phyloP scores from a whole-genome alignment of 2,329 filamentous ascomycete species.

The Metarhizium album region DNA sequence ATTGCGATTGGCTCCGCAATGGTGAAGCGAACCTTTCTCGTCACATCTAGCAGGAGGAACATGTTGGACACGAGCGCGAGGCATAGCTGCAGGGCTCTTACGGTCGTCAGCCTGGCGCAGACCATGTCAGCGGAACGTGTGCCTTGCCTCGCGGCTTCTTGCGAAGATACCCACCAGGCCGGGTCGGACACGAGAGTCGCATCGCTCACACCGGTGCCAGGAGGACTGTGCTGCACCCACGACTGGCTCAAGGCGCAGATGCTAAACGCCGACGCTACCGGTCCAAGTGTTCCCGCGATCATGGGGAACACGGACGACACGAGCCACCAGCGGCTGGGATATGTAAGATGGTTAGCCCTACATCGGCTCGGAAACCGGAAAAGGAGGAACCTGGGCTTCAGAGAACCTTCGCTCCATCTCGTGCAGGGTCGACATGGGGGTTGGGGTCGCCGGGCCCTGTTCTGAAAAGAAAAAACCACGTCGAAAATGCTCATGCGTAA shows the following conservation, averaged over 20 bases:
- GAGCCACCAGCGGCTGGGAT: constrained; percentile 50
- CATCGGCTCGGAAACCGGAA: too few relatives aligned
- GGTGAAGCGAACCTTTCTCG: constrained; percentile 67
- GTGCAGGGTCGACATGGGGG: too few relatives aligned
- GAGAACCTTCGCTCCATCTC: too few relatives aligned
- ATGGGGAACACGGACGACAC: constrained; percentile 59
- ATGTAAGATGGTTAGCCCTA: background rate
- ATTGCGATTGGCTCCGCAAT: constrained; percentile 79
- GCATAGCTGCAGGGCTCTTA: constrained; percentile 69
- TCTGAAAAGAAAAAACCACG: too few relatives aligned
- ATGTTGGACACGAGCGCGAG: constrained; percentile 70
- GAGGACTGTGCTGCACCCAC: constrained; percentile 55
- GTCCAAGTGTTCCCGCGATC: constrained; percentile 73
- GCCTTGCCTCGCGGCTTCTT: background rate
- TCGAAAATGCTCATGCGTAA: too few relatives aligned
- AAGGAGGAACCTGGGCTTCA: too few relatives aligned
- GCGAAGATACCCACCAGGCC: constrained; percentile 41
- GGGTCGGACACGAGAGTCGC: constrained; percentile 55
- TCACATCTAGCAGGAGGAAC: constrained; percentile 81
- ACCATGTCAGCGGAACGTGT: background rate
- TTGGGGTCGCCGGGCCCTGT: too few relatives aligned
- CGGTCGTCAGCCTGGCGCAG: constrained; percentile 48
- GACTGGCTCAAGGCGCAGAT: constrained; percentile 71
- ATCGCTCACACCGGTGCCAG: constrained; percentile 33
- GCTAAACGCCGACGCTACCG: constrained; percentile 77